A percentile compares a stretch with the other conserved stretches of the same genome.
Evolutionary conservation across 1,284 basidiomycete genomes (phyloP).

Genomic region (Sporisorium sorghi): DNA sequence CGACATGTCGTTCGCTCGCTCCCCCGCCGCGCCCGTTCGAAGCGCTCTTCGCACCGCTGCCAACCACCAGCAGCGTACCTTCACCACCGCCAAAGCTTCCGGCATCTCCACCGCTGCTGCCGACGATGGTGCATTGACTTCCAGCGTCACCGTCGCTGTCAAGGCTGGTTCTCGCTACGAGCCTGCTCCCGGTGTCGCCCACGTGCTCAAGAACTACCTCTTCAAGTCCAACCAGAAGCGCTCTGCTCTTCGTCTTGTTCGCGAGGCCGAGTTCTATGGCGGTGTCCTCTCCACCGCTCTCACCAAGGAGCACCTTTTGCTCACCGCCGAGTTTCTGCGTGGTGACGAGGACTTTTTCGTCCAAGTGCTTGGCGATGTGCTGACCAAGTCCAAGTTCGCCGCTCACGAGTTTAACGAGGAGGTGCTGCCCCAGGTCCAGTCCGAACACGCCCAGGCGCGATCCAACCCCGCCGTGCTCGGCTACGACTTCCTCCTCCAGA

Average conservation of each 20-base stretch:
- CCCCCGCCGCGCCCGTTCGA: slow-evolving; percentile 50
- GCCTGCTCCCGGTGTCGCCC: slow-evolving; percentile 59
- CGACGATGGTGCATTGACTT: slow-evolving; percentile 60
- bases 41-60: slow-evolving; percentile 43
- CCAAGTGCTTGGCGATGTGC: slow-evolving; percentile 65
- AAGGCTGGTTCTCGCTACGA: slow-evolving; percentile 64
- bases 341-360: slow-evolving; percentile 79
- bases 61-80: slow-evolving; percentile 38
- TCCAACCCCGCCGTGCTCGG: slow-evolving; percentile 58
- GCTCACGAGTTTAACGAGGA: slow-evolving; percentile 67
- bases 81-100: slow-evolving; percentile 56
- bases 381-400: slow-evolving; percentile 59
- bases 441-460: slow-evolving; percentile 59
- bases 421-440: slow-evolving; percentile 61
- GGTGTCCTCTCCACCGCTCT: slow-evolving; percentile 89
- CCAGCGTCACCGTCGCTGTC: slow-evolving; percentile 64
- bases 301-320: slow-evolving; percentile 87
- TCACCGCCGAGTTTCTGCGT: slow-evolving; percentile 93
- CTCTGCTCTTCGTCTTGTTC: slow-evolving; percentile 88
- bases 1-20: slow-evolving; percentile 54
- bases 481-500: slow-evolving; percentile 63
- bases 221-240: slow-evolving; percentile 72
- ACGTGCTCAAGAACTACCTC: slow-evolving; percentile 62
- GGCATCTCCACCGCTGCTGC: slow-evolving; percentile 54
- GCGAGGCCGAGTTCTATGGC: slow-evolving; percentile 93